A percentile compares a stretch with the other conserved stretches of the same genome.
Evolutionary conservation across 352 stramenopile species (phyloP).

Genomic region (Phytopythium kandeliae): DNA sequence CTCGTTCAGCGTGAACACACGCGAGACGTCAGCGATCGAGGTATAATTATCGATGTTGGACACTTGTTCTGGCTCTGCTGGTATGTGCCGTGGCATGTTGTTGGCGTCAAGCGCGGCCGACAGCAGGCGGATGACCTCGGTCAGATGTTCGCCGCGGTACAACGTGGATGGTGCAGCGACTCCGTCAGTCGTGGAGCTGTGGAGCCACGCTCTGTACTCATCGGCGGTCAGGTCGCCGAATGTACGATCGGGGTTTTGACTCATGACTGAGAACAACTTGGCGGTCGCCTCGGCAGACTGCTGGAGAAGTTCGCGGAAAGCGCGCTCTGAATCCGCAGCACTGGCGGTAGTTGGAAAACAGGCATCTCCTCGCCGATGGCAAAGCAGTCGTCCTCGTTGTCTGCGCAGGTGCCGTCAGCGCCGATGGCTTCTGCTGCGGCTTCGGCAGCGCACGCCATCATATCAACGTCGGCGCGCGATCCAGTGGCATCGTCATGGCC

Average conservation of each 20-base stretch:
- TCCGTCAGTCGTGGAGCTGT: not conserved
- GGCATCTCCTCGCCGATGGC: too few relatives aligned
- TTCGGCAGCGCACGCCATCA: too few relatives aligned
- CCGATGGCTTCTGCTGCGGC: not conserved
- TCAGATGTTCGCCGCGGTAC: not conserved
- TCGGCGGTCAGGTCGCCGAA: not conserved
- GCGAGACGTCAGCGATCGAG: not conserved
- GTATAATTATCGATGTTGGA: not conserved
- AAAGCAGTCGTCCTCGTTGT: too few relatives aligned
- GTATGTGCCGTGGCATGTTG: not conserved
- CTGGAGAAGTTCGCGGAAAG: too few relatives aligned
- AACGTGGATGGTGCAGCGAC: not conserved
- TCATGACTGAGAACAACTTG: too few relatives aligned
- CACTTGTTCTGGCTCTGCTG: not conserved
- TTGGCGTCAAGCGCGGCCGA: not conserved
- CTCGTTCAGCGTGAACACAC: not conserved
- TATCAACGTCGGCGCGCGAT: conserved; percentile 3
- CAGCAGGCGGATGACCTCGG: conserved; percentile 8
- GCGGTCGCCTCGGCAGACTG: too few relatives aligned
- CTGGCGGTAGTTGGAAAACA: too few relatives aligned
- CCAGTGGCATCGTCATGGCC: not conserved
- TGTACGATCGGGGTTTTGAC: too few relatives aligned
- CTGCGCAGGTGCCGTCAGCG: not conserved
- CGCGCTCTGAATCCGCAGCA: too few relatives aligned
- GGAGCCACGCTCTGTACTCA: not conserved